Conservation (phyloP, 139 green algal species). For the Coccomyxa sp. region DNA sequence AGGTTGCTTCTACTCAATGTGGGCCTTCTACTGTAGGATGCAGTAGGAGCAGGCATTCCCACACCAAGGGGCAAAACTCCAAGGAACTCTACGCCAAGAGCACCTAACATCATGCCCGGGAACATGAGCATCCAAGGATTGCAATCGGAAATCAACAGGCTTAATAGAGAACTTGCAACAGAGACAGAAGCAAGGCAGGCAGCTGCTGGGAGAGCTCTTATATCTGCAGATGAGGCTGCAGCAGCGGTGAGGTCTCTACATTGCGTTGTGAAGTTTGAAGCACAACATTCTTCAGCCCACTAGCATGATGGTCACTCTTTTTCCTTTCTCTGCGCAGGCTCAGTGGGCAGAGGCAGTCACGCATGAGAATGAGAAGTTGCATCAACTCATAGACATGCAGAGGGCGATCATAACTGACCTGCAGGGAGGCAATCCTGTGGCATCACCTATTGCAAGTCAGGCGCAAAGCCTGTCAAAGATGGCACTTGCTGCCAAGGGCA, state of each 20-base stretch:
- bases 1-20: too few relatives aligned
- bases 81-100: too few relatives aligned
- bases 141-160: too few relatives aligned
- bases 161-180: too few relatives aligned
- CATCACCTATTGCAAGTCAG: not conserved
- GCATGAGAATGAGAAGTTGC: not conserved
- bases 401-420: not conserved
- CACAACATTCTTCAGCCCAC: too few relatives aligned
- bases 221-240: not conserved
- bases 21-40: too few relatives aligned
- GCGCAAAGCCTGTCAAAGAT: not conserved
- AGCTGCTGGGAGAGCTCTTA: not conserved
- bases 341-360: not conserved
- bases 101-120: too few relatives aligned
- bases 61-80: too few relatives aligned
- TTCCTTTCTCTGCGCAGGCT: not conserved
- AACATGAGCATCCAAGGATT: too few relatives aligned
- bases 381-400: not conserved
- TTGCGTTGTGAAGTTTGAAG: too few relatives aligned
- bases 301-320: too few relatives aligned
- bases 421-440: not conserved
- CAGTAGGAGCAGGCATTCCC: too few relatives aligned
- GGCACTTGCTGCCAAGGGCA: not conserved
- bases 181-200: not conserved
- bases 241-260: not conserved